Evolutionary conservation across 225 moss, liverwort and hornwort genomes (phyloP), one percentile per base, ranked within the genome.

Genomic region (Ulota crispa): DNA sequence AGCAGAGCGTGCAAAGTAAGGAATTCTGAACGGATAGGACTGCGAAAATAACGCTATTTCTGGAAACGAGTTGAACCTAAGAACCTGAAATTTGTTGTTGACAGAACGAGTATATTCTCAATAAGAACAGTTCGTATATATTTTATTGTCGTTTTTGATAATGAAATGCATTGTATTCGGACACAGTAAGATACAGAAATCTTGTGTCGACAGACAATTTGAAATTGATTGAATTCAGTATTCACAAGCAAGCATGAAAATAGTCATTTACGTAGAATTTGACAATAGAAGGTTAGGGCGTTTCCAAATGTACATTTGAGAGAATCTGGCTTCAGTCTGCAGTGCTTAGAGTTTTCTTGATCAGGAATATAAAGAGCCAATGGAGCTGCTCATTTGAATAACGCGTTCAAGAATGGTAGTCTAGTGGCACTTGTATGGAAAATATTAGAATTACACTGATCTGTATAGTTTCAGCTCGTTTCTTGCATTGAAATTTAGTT

Each of bases 321-420:
- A 50, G 59, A 47, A 66, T 73, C 11, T 27, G 8, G 8, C 45
- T 45, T 45, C 7, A 36, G 28, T 16, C 30, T 7, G 20, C 54
- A 68, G 42, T 75, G 69, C 61, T 21, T 67, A 47, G 30, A 37
- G 21, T 74, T 73, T 68, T 43, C 61, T 73, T 77, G 62, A 52
- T 69, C 9, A 61, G 21, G 31, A 42, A 12, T 52, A 39, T 23
- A 56, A 71, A 72, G 26, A 26, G 31, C 18, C 32, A 70, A 54
- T 69, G 34, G 50, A 68, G 36, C 37, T 45, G 34, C 36, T 50
- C 47, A 50, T 59, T 76, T 47, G 7, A 6, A 47, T 36, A 52
- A 61, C 19, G 31, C 27, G 34, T 68, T 76, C 7, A 77, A 56
- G 65, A 26, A 21, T 80, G 75, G 20, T 32, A 19, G 31, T 69